Conservation (phyloP, 345 rosid species). For the Draba incana region DNA sequence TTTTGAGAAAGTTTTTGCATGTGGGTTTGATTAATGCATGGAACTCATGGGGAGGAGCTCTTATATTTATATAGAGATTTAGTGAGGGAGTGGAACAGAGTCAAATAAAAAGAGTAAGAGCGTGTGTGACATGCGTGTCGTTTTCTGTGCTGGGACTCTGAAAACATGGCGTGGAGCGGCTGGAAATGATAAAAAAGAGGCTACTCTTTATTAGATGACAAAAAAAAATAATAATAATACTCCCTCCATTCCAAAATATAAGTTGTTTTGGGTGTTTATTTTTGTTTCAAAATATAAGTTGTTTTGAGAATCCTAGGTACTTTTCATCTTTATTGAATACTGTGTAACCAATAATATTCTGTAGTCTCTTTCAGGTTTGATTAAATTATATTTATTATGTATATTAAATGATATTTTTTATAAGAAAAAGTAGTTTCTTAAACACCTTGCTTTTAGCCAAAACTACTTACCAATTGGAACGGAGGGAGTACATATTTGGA, state of each 20-base stretch:
- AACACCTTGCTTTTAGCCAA: no score
- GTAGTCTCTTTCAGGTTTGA: no score
- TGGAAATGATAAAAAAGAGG: conserved; percentile 38
- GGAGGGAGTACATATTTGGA: conserved; percentile 14
- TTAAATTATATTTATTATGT: no score
- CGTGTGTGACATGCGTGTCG: conserved; percentile 85
- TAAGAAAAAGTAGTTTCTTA: no score
- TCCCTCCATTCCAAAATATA: no score
- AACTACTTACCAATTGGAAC: no score
- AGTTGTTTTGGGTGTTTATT: no score
- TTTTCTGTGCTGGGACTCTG: conserved; percentile 83
- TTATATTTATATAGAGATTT: conserved; percentile 26
- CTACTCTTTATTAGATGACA: conserved; percentile 22
- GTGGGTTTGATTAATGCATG: conserved; percentile 31
- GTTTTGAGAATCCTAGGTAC: no score
- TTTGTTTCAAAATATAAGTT: no score
- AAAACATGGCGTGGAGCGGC: conserved; percentile 91
- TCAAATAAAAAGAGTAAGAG: conserved; percentile 37
- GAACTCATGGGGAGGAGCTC: conserved; percentile 21
- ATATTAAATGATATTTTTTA: no score
- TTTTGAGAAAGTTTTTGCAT: conserved; percentile 16
- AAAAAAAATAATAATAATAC: not conserved
- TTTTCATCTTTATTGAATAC: no score
- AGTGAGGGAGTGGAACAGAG: conserved; percentile 33
- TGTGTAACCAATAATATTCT: no score